Evolutionary conservation across 345 rosid genomes (phyloP).

Genomic region (Euphorbia pulcherrima): DNA sequence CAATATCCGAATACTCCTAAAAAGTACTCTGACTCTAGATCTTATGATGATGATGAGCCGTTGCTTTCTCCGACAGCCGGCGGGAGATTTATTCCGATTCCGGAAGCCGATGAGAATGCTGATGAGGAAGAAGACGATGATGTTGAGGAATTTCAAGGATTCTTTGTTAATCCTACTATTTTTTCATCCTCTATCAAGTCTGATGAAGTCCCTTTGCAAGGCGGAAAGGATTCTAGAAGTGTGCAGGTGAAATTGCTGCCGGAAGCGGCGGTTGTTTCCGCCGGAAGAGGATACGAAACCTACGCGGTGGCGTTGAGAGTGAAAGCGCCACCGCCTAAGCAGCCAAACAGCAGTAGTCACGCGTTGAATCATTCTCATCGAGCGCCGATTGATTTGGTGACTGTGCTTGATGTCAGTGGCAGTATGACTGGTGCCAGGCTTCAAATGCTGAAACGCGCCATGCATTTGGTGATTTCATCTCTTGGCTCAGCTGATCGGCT

Average conservation of each 20-base stretch:
- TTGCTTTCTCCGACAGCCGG: slow-evolving; percentile 27
- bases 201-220: slow-evolving; percentile 33
- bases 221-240: slow-evolving; percentile 40
- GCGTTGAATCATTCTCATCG: slow-evolving; percentile 33
- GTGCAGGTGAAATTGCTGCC: slow-evolving; percentile 28
- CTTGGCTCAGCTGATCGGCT: slow-evolving; percentile 33
- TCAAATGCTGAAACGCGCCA: slow-evolving; percentile 32
- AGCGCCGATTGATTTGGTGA: slow-evolving; percentile 31
- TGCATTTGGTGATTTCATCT: slow-evolving; percentile 29
- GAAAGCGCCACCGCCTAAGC: slow-evolving; percentile 26
- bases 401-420: slow-evolving; percentile 30
- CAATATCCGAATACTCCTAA: slow-evolving; percentile 9
- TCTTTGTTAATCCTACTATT: slow-evolving; percentile 50
- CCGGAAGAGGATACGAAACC: slow-evolving; percentile 24
- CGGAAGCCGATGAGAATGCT: too few relatives aligned
- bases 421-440: slow-evolving; percentile 29
- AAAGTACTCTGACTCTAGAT: slow-evolving; percentile 18
- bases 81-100: slow-evolving; percentile 25
- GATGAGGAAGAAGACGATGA: slow-evolving; percentile 26
- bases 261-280: slow-evolving; percentile 25
- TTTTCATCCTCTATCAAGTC: slow-evolving; percentile 46
- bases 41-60: slow-evolving; percentile 34
- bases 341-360: background rate
- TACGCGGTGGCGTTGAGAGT: slow-evolving; percentile 28
- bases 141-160: slow-evolving; percentile 69